Percentiles rank a stretch among this genome's conserved stretches.
Evolutionary conservation across 2,329 filamentous ascomycete species (phyloP).

Genomic region (Venturia effusa): DNA sequence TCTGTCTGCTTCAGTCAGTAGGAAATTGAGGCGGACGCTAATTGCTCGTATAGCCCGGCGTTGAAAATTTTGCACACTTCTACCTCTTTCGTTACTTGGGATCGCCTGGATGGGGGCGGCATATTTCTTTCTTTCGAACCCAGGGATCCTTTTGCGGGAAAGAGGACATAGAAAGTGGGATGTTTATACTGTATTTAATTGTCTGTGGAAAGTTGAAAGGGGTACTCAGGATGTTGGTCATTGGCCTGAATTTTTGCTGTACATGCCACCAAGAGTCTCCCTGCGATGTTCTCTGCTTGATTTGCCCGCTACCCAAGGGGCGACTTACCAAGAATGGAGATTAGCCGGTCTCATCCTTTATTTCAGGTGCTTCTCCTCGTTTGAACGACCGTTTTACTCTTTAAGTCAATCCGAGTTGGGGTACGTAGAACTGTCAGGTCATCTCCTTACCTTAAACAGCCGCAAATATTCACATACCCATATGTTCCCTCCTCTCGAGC

Average conservation of each 20-base stretch:
- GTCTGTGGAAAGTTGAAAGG: neutral
- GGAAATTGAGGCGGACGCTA: neutral
- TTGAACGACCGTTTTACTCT: no score
- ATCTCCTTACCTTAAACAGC: neutral
- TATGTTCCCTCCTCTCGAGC: neutral
- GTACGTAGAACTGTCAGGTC: no score
- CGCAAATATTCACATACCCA: neutral
- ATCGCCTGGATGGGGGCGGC: neutral
- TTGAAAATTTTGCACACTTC: neutral
- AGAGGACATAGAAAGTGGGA: neutral
- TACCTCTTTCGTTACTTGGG: neutral
- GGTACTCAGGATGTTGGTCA: no score
- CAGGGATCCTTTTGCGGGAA: neutral
- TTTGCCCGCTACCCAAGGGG: no score
- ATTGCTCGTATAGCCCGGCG: neutral
- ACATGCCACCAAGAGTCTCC: no score
- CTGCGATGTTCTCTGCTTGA: no score
- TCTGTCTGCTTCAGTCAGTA: neutral
- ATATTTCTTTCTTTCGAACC: neutral
- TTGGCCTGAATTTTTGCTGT: no score
- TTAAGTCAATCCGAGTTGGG: no score
- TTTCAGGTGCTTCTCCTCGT: no score
- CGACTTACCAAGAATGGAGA: no score
- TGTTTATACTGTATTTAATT: neutral
- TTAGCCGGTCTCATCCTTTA: no score